Conservation (phyloP, 257 asterid species). For the Ilex asprella region DNA sequence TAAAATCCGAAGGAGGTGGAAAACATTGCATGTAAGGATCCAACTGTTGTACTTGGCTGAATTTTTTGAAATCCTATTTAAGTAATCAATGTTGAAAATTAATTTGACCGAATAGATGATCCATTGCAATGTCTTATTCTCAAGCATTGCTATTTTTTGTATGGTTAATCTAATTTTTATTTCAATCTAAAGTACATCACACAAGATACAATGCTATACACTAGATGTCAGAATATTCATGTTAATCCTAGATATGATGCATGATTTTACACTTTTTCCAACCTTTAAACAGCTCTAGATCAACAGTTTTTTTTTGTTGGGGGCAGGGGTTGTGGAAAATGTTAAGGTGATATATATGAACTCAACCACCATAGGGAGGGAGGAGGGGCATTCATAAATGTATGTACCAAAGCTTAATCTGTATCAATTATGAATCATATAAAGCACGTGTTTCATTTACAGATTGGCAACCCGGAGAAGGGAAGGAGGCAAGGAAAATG, state of each 20-base stretch:
- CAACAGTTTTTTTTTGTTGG: not conserved
- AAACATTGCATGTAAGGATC: slow-evolving; percentile 83
- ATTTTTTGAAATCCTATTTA: not conserved
- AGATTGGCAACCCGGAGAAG: slow-evolving; percentile 81
- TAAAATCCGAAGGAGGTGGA: slow-evolving; percentile 89
- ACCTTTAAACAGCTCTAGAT: not conserved
- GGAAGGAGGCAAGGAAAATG: slow-evolving; percentile 96
- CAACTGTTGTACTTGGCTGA: not conserved
- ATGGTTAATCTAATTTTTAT: too few species aligned
- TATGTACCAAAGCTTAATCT: too few species aligned
- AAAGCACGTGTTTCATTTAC: slow-evolving; percentile 23
- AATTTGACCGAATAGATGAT: not conserved
- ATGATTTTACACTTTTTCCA: too few species aligned
- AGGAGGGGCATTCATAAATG: not conserved
- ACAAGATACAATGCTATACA: too few species aligned
- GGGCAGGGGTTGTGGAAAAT: not conserved
- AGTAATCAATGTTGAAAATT: not conserved
- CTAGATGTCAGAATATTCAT: too few species aligned
- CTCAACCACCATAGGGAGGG: not conserved
- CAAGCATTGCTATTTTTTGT: too few species aligned
- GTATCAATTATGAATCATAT: too few species aligned
- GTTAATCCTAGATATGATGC: too few species aligned
- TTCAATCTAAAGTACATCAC: too few species aligned
- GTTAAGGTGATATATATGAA: not conserved
- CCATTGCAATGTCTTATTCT: too few species aligned